Percentiles rank a stretch among this genome's conserved stretches.
Conservation (phyloP, 2,329 filamentous ascomycete genomes). For the Scytalidium sp. region DNA sequence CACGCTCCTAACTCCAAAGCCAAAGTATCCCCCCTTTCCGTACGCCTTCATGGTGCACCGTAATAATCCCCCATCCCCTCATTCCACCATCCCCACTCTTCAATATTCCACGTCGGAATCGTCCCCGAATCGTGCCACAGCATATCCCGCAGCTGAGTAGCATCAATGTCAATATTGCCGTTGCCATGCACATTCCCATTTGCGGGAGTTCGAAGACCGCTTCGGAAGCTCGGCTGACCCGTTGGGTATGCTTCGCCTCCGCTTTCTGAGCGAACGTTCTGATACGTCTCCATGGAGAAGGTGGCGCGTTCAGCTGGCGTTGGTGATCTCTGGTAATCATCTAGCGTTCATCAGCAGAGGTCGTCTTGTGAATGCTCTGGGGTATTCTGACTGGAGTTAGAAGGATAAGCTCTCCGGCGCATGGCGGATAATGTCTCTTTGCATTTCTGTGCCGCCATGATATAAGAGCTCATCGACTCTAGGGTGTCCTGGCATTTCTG, state of each 20-base stretch:
- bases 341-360: neutral
- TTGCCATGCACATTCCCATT: neutral
- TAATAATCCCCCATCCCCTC: neutral
- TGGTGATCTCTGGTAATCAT: neutral
- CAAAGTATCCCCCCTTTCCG: neutral
- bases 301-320: neutral
- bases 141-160: neutral
- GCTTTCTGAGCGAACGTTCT: neutral
- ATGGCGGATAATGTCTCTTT: neutral
- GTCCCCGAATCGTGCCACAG: neutral
- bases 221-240: neutral
- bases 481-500: neutral
- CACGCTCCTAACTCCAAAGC: too few species aligned
- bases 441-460: neutral
- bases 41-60: neutral
- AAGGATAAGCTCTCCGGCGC: neutral
- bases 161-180: neutral
- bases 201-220: neutral
- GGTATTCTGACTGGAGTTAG: neutral
- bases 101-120: neutral
- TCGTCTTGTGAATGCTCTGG: neutral
- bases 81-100: neutral
- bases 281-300: neutral
- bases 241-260: neutral
- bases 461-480: neutral